Evolutionary conservation across 129 eudicot species (phyloP), one percentile per base, ranked within the genome.

Genomic region (Saussurea involucrata): DNA sequence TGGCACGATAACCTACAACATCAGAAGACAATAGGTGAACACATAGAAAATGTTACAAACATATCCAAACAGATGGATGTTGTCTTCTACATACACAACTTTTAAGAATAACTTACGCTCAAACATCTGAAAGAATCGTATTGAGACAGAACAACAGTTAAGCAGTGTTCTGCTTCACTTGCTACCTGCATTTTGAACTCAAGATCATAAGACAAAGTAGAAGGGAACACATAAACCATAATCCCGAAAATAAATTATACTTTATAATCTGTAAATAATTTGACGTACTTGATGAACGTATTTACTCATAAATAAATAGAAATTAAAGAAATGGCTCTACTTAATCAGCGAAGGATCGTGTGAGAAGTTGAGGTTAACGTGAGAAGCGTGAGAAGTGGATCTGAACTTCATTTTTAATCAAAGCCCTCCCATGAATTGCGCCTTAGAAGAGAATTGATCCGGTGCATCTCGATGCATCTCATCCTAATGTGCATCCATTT

Each of bases 41-140:
- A 8, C n/a, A 60, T 63, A 53, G 3, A 72, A 27, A 60, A 60
- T 2, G n/a, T 24, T 10, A 27, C 63, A 36, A 10, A 34, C 22
- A 20, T 36, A 53, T 33, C 57, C 40, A n/a, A 6, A 79, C 53
- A 72, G 0, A 4, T 70, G 42, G 32, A 58, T 33, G 27, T 42
- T 55, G 72, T 44, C 22, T 60, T 44, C 22, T 60, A 44, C 37
- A 29, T 34, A 28, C 81, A 75, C 68, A 74, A 32, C 12, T 68
- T 36, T 32, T 25, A 33, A 6, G 36, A 29, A 76, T 61, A 10
- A 83, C 99, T 76, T 85, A 95, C 99, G 80, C 83, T 95, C 63
- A 95, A 76, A 73, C 97, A 89, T 95, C 96, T 88, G 78, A 92
- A 88, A 46, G 94, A 92, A 76, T 95, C 99, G 32, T 95, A 92